These are phyloP conservation scores for Saturnispora besseyi DNA, from an alignment of 805 yeast genomes.

Conservation along the genomic window DNA sequence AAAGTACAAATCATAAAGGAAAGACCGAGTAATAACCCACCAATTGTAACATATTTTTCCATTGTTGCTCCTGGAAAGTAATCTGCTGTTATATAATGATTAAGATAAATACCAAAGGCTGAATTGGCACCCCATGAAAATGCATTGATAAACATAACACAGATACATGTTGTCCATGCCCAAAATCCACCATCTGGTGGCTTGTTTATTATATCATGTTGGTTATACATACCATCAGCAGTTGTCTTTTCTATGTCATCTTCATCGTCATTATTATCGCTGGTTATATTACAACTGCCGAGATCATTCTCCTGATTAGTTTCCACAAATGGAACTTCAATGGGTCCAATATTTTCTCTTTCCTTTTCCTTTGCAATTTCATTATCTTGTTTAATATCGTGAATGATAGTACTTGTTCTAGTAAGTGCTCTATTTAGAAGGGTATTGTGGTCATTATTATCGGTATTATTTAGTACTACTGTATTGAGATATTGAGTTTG, in stretches of 20 bases:
- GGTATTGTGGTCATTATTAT: neutral
- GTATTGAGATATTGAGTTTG: neutral
- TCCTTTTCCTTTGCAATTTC: conserved; percentile 19
- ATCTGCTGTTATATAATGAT: conserved; percentile 34
- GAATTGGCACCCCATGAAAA: conserved; percentile 50
- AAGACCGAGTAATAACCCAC: conserved; percentile 43
- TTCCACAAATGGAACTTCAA: neutral
- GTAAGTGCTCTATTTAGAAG: conserved; percentile 10
- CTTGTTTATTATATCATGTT: conserved; percentile 19
- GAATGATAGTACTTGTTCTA: conserved; percentile 20
- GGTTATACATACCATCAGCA: conserved; percentile 28
- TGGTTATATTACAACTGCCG: neutral
- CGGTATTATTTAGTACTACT: neutral
- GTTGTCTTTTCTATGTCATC: conserved; percentile 7
- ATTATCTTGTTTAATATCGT: conserved; percentile 26
- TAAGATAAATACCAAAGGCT: conserved; percentile 45
- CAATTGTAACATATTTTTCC: conserved; percentile 46
- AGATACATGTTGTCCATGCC: conserved; percentile 41
- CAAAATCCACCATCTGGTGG: conserved; percentile 38
- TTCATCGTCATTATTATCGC: neutral
- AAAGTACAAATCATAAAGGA: conserved; percentile 59
- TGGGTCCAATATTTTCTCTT: neutral
- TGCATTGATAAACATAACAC: conserved; percentile 27
- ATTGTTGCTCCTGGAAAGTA: conserved; percentile 41
- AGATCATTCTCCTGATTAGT: conserved; percentile 1